A percentile compares a stretch with the other conserved stretches of the same genome.
Conservation (phyloP, 305 asterid genomes). For the Nicotiana rustica region DNA sequence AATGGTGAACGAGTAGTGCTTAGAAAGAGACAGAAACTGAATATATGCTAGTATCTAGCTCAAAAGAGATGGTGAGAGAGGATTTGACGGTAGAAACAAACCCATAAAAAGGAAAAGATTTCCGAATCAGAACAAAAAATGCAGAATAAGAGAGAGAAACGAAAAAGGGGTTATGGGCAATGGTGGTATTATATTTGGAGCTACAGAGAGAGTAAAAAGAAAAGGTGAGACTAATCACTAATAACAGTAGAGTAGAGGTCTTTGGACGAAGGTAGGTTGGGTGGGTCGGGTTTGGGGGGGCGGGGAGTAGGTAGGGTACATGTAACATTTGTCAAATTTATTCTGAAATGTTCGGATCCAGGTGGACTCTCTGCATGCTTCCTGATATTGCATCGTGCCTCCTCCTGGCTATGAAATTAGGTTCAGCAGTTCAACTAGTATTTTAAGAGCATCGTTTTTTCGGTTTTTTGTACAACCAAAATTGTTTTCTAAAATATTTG, state of each 20-base stretch:
- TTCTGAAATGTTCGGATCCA: background rate
- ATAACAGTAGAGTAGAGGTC: background rate
- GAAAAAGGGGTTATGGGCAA: background rate
- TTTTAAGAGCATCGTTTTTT: too few relatives aligned
- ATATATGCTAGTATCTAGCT: slow-evolving; percentile 34
- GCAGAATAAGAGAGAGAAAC: slow-evolving; percentile 48
- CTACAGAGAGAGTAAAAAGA: background rate
- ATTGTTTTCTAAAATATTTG: too few relatives aligned
- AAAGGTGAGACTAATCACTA: background rate
- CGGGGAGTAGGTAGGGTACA: background rate
- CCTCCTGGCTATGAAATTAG: too few relatives aligned
- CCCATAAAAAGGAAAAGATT: background rate
- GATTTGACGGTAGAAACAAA: slow-evolving; percentile 34
- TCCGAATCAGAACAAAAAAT: slow-evolving; percentile 45
- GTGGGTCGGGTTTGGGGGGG: too few relatives aligned
- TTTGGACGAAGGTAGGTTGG: too few relatives aligned
- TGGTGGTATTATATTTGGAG: slow-evolving; percentile 31
- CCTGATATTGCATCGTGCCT: background rate
- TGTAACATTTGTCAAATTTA: background rate
- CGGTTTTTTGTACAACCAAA: too few relatives aligned
- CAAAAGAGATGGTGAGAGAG: slow-evolving; percentile 27
- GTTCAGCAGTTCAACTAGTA: too few relatives aligned
- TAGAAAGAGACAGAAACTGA: slow-evolving; percentile 47
- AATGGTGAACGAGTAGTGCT: slow-evolving; percentile 24
- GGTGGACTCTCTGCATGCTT: background rate